Conservation (phyloP, 805 yeast genomes). For the Candida jianshihensis region DNA sequence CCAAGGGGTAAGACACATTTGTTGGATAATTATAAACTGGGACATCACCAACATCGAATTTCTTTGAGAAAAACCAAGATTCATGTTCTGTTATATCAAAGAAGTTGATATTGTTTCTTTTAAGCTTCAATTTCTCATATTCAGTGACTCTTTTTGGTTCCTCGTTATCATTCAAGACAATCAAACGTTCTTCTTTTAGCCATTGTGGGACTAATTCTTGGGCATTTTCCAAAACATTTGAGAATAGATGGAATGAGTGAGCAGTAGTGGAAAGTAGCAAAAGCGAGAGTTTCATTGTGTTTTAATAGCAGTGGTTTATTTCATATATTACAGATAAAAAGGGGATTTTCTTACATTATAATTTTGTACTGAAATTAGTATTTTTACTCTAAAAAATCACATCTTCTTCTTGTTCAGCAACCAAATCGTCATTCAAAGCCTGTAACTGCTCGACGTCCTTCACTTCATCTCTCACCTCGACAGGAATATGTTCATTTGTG, state of each 20-base stretch:
- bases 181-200: slow-evolving; percentile 5
- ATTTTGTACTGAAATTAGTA: too few relatives aligned
- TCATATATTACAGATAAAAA: too few relatives aligned
- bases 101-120: slow-evolving; percentile 44
- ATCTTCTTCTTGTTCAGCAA: slow-evolving; percentile 37
- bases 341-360: too few relatives aligned
- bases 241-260: neutral
- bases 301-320: neutral
- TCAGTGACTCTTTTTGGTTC: slow-evolving; percentile 29
- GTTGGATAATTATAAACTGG: slow-evolving; percentile 45
- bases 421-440: slow-evolving; percentile 17
- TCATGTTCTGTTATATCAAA: slow-evolving; percentile 54
- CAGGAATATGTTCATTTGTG: slow-evolving; percentile 10
- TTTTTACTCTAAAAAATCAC: slow-evolving; percentile 31
- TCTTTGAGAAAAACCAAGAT: slow-evolving; percentile 12
- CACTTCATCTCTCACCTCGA: slow-evolving; percentile 16
- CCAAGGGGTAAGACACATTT: slow-evolving; percentile 26
- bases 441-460: slow-evolving; percentile 4
- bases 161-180: slow-evolving; percentile 12
- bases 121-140: slow-evolving; percentile 36
- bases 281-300: neutral
- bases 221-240: neutral
- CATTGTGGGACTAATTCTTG: neutral
- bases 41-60: slow-evolving; percentile 15
- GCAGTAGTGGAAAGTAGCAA: neutral